Conservation (phyloP, 176 grass and related monocot genomes). For the Phragmites australis region DNA sequence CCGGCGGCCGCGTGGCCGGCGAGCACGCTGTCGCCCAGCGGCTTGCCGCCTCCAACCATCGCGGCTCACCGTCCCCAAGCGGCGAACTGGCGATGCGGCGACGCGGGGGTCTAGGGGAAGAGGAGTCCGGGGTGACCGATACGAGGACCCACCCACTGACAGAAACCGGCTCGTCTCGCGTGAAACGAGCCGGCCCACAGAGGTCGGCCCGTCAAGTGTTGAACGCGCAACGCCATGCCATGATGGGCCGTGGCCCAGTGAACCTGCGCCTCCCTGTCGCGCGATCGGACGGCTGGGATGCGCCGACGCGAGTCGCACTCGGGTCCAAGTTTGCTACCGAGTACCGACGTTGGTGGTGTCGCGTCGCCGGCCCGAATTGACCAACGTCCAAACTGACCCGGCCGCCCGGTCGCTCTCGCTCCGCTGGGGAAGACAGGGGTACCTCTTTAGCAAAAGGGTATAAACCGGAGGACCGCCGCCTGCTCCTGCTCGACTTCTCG, state of each 20-base stretch:
- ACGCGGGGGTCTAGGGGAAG: background rate
- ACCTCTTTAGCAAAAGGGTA: too few species aligned
- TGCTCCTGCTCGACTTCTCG: background rate
- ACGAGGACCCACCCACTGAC: background rate
- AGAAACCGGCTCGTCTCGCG: background rate
- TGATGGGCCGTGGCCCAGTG: background rate
- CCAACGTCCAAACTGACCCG: slow-evolving; percentile 2
- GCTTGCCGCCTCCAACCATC: slow-evolving; percentile 60
- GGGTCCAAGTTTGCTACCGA: slow-evolving; percentile 30
- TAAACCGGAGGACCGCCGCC: background rate
- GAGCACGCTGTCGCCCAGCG: slow-evolving; percentile 66
- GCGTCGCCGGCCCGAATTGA: slow-evolving; percentile 10
- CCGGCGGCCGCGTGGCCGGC: slow-evolving; percentile 62
- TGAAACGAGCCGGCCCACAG: background rate
- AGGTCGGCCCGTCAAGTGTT: too few species aligned
- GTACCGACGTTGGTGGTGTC: background rate
- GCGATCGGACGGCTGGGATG: slow-evolving; percentile 14
- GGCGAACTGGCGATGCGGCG: slow-evolving; percentile 24
- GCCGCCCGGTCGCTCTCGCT: background rate
- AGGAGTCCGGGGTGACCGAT: background rate
- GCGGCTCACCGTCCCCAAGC: background rate
- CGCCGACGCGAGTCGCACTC: background rate
- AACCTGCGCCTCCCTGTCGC: accelerated
- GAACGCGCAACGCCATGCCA: too few species aligned
- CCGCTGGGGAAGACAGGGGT: slow-evolving; percentile 1